These are phyloP conservation scores for Monosporascus sp. DNA, from an alignment of 2,329 filamentous ascomycete species.

Conservation along the genomic window DNA sequence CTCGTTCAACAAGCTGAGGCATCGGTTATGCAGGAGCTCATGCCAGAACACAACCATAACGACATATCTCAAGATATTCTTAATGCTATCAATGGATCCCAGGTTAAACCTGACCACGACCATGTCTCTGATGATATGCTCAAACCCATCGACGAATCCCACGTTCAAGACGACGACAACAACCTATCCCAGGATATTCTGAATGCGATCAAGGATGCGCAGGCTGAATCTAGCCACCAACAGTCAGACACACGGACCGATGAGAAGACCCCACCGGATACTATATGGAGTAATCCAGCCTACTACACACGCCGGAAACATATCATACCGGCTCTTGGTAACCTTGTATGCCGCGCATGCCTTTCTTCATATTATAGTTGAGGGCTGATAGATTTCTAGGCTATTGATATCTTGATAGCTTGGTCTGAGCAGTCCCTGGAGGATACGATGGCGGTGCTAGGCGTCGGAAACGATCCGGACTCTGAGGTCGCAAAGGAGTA, in stretches of 20 bases:
- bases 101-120: not conserved
- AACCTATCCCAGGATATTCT: slow-evolving; percentile 3
- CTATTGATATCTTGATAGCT: slow-evolving; percentile 27
- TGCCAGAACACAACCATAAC: slow-evolving; percentile 1
- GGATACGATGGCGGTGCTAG: slow-evolving; percentile 26
- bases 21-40: slow-evolving; percentile 23
- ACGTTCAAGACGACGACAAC: not conserved
- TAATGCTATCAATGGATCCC: slow-evolving; percentile 2
- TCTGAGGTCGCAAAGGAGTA: slow-evolving; percentile 27
- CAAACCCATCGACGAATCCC: slow-evolving; percentile 4
- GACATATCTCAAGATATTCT: slow-evolving; percentile 4
- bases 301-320: slow-evolving; percentile 28
- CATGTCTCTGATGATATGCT: not conserved
- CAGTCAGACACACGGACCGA: slow-evolving; percentile 13
- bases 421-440: slow-evolving; percentile 29
- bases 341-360: slow-evolving; percentile 18
- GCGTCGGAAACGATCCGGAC: slow-evolving; percentile 17
- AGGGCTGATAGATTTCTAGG: slow-evolving; percentile 19
- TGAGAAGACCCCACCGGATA: slow-evolving; percentile 17
- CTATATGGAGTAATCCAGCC: slow-evolving; percentile 27
- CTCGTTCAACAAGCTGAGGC: slow-evolving; percentile 25
- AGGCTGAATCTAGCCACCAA: not conserved
- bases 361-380: not conserved
- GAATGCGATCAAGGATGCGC: slow-evolving; percentile 2
- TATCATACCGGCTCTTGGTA: slow-evolving; percentile 26